A percentile compares a stretch with the other conserved stretches of the same genome.
Conservation (phyloP, 345 rosid genomes). For the Draba incana region DNA sequence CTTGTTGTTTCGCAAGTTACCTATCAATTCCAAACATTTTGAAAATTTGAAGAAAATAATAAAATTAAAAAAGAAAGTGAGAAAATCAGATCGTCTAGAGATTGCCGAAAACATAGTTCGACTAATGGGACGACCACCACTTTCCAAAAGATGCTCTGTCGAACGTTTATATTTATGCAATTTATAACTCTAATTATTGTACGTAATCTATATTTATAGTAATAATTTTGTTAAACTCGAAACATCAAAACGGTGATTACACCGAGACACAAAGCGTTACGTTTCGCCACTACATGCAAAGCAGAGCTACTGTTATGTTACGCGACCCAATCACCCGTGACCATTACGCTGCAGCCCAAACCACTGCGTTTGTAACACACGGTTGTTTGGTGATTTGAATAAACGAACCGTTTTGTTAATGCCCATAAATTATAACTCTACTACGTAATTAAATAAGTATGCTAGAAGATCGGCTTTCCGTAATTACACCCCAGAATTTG, state of each 20-base stretch:
- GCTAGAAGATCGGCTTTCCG: conserved; percentile 41
- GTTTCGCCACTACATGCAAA: conserved; percentile 47
- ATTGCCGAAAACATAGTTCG: conserved; percentile 60
- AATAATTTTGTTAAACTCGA: conserved; percentile 39
- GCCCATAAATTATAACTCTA: conserved; percentile 39
- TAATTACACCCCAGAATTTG: conserved; percentile 49
- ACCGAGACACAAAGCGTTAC: conserved; percentile 53
- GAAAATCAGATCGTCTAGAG: conserved; percentile 79
- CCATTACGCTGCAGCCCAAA: conserved; percentile 14
- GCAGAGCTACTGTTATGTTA: conserved; percentile 36
- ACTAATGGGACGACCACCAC: conserved; percentile 83
- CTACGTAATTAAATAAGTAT: conserved; percentile 38
- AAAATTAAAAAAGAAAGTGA: conserved; percentile 30
- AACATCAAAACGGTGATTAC: conserved; percentile 37
- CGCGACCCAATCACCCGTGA: conserved; percentile 41
- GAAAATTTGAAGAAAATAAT: conserved; percentile 2
- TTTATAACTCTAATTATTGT: conserved; percentile 31
- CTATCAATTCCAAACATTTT: conserved; percentile 11
- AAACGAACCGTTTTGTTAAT: conserved; percentile 33
- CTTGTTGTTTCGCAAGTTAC: conserved; percentile 14
- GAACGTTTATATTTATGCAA: conserved; percentile 33
- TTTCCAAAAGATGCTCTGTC: conserved; percentile 90
- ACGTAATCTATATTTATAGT: conserved; percentile 34
- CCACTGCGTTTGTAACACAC: conserved; percentile 2
- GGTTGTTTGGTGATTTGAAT: background rate